Percentiles rank a stretch among this genome's conserved stretches.
Evolutionary conservation across 1,284 basidiomycete species (phyloP).

Genomic region (Naganishia sp.): DNA sequence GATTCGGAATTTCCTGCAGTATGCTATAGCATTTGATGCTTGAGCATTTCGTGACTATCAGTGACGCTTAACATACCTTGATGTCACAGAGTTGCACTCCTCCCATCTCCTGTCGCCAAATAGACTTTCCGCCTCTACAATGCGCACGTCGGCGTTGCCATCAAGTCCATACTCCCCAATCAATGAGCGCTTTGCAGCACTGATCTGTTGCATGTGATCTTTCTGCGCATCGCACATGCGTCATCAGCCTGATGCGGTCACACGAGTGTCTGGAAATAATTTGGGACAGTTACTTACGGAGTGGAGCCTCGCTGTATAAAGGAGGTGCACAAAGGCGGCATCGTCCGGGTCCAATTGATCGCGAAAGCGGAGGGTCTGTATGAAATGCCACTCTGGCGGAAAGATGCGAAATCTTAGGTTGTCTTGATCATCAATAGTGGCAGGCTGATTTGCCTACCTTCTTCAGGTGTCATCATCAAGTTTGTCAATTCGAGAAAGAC

Average conservation of each 20-base stretch:
- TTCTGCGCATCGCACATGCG: constrained; percentile 53
- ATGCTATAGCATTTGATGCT: constrained; percentile 62
- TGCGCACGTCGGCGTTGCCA: constrained; percentile 89
- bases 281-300: constrained; percentile 58
- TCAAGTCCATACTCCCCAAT: constrained; percentile 75
- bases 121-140: constrained; percentile 85
- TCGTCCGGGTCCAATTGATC: constrained; percentile 77
- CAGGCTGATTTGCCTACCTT: constrained; percentile 61
- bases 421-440: neutral
- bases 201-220: constrained; percentile 77
- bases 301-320: constrained; percentile 86
- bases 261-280: too few species aligned
- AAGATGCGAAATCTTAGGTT: neutral
- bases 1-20: constrained; percentile 73
- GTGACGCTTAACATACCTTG: constrained; percentile 60
- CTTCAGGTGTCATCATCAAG: constrained; percentile 88
- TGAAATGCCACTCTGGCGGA: constrained; percentile 88
- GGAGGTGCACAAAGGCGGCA: constrained; percentile 81
- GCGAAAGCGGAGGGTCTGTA: constrained; percentile 77
- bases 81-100: constrained; percentile 87
- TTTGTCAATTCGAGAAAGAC: constrained; percentile 87
- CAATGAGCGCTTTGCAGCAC: constrained; percentile 69
- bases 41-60: neutral
- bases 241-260: too few species aligned
- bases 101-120: constrained; percentile 87